phyloP scores from a whole-genome alignment of 495 filamentous ascomycete genomes.

The Lasiosphaeria miniovina region DNA sequence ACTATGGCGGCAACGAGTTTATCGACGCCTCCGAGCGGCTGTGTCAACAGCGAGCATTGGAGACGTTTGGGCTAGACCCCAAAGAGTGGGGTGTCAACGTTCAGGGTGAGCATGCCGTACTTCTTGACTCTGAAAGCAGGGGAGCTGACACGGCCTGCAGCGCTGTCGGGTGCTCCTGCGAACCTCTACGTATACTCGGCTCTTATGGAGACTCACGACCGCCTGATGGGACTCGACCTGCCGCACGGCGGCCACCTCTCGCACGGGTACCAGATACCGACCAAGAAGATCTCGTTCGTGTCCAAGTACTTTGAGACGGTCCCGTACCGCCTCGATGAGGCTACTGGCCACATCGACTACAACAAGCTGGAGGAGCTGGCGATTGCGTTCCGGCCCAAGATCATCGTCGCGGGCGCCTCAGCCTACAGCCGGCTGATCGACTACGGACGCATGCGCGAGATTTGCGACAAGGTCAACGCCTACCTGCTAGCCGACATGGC shows the following conservation, averaged over 20 bases:
- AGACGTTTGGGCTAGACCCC: conserved; percentile 77
- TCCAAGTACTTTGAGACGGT: conserved; percentile 99
- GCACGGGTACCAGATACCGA: conserved; percentile 95
- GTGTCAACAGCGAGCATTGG: conserved; percentile 84
- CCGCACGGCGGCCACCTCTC: conserved; percentile 96
- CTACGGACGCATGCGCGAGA: conserved; percentile 81
- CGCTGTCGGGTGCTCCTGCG: conserved; percentile 90
- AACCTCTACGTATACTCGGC: conserved; percentile 96
- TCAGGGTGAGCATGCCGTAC: conserved; percentile 60
- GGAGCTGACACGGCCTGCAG: conserved; percentile 38
- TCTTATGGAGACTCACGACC: conserved; percentile 84
- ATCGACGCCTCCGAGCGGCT: conserved; percentile 88
- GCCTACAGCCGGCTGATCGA: conserved; percentile 95
- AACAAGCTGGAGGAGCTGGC: conserved; percentile 82
- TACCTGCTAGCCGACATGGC: conserved; percentile 96
- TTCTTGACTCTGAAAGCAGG: not conserved
- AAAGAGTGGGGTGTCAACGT: conserved; percentile 98
- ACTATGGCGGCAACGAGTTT: conserved; percentile 95
- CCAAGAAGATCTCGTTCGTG: conserved; percentile 96
- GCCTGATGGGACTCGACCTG: conserved; percentile 95
- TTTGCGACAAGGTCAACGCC: conserved; percentile 84
- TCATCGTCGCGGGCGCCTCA: conserved; percentile 91
- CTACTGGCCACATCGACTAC: conserved; percentile 93
- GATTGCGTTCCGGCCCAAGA: conserved; percentile 83
- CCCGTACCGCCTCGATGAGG: conserved; percentile 86